Conservation (phyloP, 306 rosid species). For the Medicago ruthenica region DNA sequence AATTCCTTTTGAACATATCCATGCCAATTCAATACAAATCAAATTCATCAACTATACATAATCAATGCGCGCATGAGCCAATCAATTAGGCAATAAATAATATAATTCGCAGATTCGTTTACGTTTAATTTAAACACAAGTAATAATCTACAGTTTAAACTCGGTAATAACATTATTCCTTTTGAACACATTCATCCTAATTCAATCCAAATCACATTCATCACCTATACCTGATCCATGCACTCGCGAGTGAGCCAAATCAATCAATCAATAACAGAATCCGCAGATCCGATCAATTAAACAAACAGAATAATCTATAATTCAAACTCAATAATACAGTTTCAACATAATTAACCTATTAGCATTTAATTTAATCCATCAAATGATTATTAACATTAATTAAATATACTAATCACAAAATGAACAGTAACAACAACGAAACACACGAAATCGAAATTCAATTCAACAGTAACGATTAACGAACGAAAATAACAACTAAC, state of each 20-base stretch:
- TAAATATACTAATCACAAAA: slow-evolving; percentile 12
- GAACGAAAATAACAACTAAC: slow-evolving; percentile 1
- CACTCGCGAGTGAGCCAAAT: neutral
- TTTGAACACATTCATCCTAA: slow-evolving; percentile 21
- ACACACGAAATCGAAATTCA: slow-evolving; percentile 28
- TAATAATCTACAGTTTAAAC: slow-evolving; percentile 17
- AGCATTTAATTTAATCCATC: slow-evolving; percentile 25
- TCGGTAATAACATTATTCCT: neutral
- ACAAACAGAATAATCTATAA: neutral
- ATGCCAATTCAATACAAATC: slow-evolving; percentile 34
- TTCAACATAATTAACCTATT: neutral
- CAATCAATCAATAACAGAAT: neutral
- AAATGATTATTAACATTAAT: slow-evolving; percentile 22
- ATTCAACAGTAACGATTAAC: slow-evolving; percentile 29
- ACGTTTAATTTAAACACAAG: slow-evolving; percentile 13
- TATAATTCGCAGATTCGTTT: slow-evolving; percentile 31
- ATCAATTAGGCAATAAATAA: neutral
- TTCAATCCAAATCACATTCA: slow-evolving; percentile 35
- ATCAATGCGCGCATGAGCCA: neutral
- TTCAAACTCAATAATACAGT: slow-evolving; percentile 10
- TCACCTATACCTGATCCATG: neutral
- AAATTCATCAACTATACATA: neutral
- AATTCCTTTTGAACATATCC: slow-evolving; percentile 22
- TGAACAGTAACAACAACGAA: slow-evolving; percentile 19
- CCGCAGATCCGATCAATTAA: slow-evolving; percentile 38